These are phyloP conservation scores for Coemansia sp. DNA, from an alignment of 192 early-diverging fungal genomes.

Conservation along the genomic window DNA sequence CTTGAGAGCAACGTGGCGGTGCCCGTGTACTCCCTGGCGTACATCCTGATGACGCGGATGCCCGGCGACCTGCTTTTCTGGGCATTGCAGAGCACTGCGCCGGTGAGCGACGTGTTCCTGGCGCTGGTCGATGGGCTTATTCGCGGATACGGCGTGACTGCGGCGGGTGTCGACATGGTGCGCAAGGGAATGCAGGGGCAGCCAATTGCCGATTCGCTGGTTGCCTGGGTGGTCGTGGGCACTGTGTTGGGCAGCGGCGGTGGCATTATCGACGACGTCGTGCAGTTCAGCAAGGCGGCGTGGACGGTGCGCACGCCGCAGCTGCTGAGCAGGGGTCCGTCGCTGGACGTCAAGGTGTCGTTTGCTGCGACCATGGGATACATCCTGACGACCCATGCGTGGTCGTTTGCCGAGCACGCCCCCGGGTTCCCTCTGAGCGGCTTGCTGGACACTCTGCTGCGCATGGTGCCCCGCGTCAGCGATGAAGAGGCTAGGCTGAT, in stretches of 20 bases:
- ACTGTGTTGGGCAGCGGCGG: conserved; percentile 52
- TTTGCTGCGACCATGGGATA: conserved; percentile 46
- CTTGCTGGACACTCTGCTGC: conserved; percentile 28
- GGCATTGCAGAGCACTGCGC: conserved; percentile 30
- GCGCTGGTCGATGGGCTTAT: conserved; percentile 49
- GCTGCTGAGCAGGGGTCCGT: conserved; percentile 22
- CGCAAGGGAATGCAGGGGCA: conserved; percentile 41
- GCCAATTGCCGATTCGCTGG: conserved; percentile 44
- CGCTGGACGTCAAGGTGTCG: conserved; percentile 46
- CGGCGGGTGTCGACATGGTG: conserved; percentile 50
- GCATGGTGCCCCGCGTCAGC: conserved; percentile 32
- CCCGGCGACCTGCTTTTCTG: conserved; percentile 45
- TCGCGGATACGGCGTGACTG: conserved; percentile 53
- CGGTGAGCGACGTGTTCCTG: conserved; percentile 49
- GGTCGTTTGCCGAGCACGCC: conserved; percentile 44
- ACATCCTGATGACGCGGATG: conserved; percentile 35
- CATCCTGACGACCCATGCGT: conserved; percentile 49
- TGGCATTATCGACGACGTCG: conserved; percentile 52
- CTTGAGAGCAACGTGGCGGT: conserved; percentile 45
- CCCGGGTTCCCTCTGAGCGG: conserved; percentile 37
- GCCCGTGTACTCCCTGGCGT: conserved; percentile 38
- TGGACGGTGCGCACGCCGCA: conserved; percentile 50
- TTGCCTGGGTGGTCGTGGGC: conserved; percentile 47
- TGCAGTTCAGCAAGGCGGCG: conserved; percentile 38
- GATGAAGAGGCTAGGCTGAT: conserved; percentile 43